These are phyloP conservation scores for Diaporthe ampelina DNA, from an alignment of 2,329 filamentous ascomycete species.

Conservation along the genomic window DNA sequence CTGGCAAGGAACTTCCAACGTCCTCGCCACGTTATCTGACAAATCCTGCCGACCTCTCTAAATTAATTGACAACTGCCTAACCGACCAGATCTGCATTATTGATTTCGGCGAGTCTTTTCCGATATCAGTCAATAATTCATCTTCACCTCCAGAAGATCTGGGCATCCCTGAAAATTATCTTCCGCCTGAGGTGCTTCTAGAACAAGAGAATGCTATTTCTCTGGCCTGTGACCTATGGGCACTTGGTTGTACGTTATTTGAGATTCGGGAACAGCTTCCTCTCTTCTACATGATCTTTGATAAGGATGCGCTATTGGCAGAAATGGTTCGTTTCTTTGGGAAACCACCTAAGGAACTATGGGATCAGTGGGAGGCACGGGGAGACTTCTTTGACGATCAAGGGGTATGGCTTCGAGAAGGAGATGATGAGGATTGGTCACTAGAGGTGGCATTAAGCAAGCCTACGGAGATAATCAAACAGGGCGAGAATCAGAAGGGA, in stretches of 20 bases:
- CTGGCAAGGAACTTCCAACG: not conserved
- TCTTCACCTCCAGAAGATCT: not conserved
- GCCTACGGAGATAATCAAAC: not conserved
- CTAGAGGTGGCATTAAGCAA: not conserved
- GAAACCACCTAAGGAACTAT: not conserved
- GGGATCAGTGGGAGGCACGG: not conserved
- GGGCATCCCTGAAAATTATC: not conserved
- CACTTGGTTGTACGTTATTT: not conserved
- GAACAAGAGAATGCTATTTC: constrained; percentile 4
- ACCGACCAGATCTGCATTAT: not conserved
- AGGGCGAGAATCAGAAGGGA: not conserved
- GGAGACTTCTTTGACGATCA: not conserved
- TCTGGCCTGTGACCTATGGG: not conserved
- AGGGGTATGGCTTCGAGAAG: not conserved
- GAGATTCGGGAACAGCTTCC: not conserved
- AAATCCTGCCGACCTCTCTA: not conserved
- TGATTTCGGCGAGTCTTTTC: constrained; percentile 6
- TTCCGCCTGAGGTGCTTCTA: not conserved
- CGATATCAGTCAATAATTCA: too few species aligned
- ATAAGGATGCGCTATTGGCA: not conserved
- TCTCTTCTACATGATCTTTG: constrained; percentile 15
- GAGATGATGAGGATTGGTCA: not conserved
- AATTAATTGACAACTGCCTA: not conserved
- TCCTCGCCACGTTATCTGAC: not conserved
- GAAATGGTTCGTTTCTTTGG: constrained; percentile 5